Evolutionary conservation across 2,329 filamentous ascomycete genomes (phyloP).

Genomic region (Dryadomyces quercus-mongolicae): DNA sequence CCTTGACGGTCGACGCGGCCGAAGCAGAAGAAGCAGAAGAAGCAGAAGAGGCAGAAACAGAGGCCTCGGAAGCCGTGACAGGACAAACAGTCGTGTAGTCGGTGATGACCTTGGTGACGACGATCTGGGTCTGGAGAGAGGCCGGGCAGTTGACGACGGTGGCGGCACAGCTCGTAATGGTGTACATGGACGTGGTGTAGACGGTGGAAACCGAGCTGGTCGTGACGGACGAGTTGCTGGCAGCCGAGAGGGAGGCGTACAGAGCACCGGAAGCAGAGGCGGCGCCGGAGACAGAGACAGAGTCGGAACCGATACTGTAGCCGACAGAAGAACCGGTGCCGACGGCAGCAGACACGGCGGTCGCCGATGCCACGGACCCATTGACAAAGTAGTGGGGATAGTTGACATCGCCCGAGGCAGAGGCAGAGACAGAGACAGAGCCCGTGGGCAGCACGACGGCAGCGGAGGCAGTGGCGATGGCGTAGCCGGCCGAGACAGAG

Average conservation of each 20-base stretch:
- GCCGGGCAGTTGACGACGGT: conserved; percentile 19
- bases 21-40: neutral
- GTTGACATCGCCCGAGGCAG: neutral
- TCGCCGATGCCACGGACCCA: neutral
- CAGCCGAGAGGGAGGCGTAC: neutral
- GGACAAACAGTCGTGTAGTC: conserved; percentile 14
- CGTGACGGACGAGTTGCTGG: neutral
- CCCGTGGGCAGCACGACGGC: no score
- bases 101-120: conserved; percentile 18
- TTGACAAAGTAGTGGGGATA: neutral
- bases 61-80: neutral
- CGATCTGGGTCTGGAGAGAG: conserved; percentile 14
- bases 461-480: neutral
- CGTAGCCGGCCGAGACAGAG: neutral
- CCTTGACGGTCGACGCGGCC: neutral
- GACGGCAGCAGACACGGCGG: neutral
- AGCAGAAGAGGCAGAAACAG: neutral
- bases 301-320: neutral
- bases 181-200: conserved; percentile 16
- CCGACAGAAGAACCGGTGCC: neutral
- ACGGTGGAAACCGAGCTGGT: conserved; percentile 13
- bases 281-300: neutral
- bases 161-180: conserved; percentile 18
- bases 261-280: neutral
- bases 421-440: neutral